Evolutionary conservation across 441 rosid species (phyloP).

Genomic region (Codiaeum variegatum): DNA sequence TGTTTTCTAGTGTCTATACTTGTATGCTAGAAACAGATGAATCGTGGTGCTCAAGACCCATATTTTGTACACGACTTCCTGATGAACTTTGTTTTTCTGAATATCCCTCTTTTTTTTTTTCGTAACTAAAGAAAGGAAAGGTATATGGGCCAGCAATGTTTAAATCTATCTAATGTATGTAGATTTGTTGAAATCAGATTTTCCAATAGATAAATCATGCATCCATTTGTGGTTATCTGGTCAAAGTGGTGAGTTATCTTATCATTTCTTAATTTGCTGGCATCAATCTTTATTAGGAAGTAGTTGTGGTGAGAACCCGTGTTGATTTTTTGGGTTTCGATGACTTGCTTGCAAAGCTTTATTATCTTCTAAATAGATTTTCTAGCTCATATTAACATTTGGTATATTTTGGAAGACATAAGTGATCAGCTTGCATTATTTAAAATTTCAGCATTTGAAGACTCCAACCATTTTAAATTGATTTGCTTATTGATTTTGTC

Average conservation of each 20-base stretch:
- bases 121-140: not conserved
- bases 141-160: not conserved
- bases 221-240: not conserved
- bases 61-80: not conserved
- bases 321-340: constrained; percentile 1
- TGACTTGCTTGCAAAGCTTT: not conserved
- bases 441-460: not conserved
- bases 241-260: not conserved
- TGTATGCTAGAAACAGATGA: not conserved
- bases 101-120: not conserved
- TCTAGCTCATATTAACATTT: not conserved
- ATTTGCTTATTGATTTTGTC: not conserved
- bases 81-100: not conserved
- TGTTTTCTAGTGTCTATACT: not conserved
- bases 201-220: not conserved
- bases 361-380: constrained; percentile 1
- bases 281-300: not conserved
- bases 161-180: not conserved
- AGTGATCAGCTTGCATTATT: not conserved
- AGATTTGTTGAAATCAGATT: not conserved
- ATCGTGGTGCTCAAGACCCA: not conserved
- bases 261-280: not conserved
- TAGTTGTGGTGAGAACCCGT: not conserved
- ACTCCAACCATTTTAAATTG: not conserved
- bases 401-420: not conserved